Conservation (phyloP, 2,329 filamentous ascomycete genomes). For the Shiraia sp. region DNA sequence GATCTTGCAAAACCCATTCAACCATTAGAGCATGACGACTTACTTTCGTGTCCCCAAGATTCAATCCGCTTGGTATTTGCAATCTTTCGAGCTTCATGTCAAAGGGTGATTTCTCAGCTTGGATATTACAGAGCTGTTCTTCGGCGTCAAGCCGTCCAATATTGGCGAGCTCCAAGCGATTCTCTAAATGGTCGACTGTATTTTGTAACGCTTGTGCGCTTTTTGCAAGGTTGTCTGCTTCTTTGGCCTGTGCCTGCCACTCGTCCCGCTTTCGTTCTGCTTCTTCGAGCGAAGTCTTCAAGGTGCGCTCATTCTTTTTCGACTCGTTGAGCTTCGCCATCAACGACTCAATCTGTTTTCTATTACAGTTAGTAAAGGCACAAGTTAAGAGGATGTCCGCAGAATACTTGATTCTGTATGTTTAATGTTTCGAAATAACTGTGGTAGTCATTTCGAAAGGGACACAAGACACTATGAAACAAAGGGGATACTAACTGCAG, state of each 20-base stretch:
- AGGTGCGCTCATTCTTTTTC: constrained; percentile 39
- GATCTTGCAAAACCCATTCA: neutral
- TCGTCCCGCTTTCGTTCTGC: constrained; percentile 37
- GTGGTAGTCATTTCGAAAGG: neutral
- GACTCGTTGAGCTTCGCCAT: constrained; percentile 46
- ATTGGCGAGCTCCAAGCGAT: constrained; percentile 46
- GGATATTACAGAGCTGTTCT: constrained; percentile 40
- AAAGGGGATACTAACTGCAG: constrained; percentile 15
- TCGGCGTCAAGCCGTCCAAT: constrained; percentile 47
- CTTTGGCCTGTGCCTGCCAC: constrained; percentile 31
- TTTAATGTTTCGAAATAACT: too few species aligned
- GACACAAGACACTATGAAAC: neutral
- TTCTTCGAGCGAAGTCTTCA: constrained; percentile 35
- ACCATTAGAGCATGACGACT: neutral
- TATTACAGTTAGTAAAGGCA: too few species aligned
- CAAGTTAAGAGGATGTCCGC: too few species aligned
- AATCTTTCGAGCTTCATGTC: constrained; percentile 18
- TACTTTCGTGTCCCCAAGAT: constrained; percentile 1
- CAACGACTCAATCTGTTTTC: constrained; percentile 43
- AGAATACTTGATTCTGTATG: too few species aligned
- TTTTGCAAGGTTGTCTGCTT: constrained; percentile 31
- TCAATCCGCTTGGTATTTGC: neutral
- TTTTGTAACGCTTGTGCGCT: constrained; percentile 39
- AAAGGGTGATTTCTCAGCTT: constrained; percentile 31
- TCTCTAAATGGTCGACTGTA: constrained; percentile 44